Evolutionary conservation across 1,284 basidiomycete species (phyloP), one percentile per base, ranked within the genome.

Genomic region (Moesziomyces globuligerus): DNA sequence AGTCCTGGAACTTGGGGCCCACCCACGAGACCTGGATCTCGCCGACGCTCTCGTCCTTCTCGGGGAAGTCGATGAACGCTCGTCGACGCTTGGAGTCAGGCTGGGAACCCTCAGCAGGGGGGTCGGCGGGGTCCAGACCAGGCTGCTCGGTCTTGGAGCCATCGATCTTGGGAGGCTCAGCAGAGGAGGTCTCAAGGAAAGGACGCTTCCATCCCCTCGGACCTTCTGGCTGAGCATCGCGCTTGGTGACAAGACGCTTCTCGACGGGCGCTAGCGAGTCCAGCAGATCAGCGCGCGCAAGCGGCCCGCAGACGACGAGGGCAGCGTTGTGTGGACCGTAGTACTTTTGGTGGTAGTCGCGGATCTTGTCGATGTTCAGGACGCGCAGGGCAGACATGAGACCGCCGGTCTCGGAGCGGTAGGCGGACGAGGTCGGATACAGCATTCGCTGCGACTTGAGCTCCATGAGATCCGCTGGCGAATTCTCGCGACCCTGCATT

Each of bases 401-500:
- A 42, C 96, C 96, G 24, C 96, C 96, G 0, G 95, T 98, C 85
- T 99, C 96, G 79, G 92, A 94, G 20, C 94, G 88, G 81, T 98
- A 98, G 13, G 90, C 96, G 71, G 91, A 98, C 8, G 87, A 88
- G 48, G 86, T 84, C 23, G 92, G 91, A 77, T 97, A 94, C 36
- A 95, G 81, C 25, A 91, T 83, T 23, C 90, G 89, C 65, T 81
- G 79, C 21, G 66, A 70, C 54, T 74, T 74, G 41, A 95, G 86
- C 47, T 90, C 89, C 91, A 98, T 94, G 39, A 97, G 85, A 84
- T 97, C 93, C 13, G 88, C 89, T 0, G 91, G 88, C 5, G 91
- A 92, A 79, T 98, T 98, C 85, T 98, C 91, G 45, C 95, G 87
- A 36, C 93, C 96, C 85, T 98, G 95, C 96, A 99, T 99, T 69